Evolutionary conservation across 768 basidiomycete species (phyloP).

Genomic region (Coprinopsis cinerea): DNA sequence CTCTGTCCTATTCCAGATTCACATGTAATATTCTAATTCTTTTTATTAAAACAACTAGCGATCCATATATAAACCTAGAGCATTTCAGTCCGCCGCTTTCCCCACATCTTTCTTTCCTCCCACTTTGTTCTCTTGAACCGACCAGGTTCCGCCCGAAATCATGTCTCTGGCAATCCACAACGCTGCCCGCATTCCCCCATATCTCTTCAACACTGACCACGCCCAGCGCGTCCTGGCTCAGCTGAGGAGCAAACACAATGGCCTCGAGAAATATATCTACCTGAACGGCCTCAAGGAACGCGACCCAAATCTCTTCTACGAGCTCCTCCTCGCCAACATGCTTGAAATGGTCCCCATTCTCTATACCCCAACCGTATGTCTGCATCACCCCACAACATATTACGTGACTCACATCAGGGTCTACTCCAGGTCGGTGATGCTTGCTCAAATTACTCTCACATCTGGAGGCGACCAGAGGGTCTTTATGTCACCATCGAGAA

Average conservation of each 20-base stretch:
- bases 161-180: conserved; percentile 18
- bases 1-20: conserved; percentile 20
- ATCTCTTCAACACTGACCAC: conserved; percentile 45
- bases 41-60: conserved; percentile 17
- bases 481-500: conserved; percentile 59
- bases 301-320: conserved; percentile 62
- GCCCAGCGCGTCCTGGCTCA: conserved; percentile 50
- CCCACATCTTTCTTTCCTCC: conserved; percentile 4
- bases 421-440: conserved; percentile 57
- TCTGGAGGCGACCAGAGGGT: conserved; percentile 60
- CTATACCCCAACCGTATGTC: conserved; percentile 67
- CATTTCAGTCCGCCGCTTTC: conserved; percentile 20
- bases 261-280: conserved; percentile 68
- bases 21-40: conserved; percentile 24
- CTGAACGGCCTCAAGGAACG: conserved; percentile 58
- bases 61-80: conserved; percentile 16
- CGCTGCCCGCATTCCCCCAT: conserved; percentile 37
- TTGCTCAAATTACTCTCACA: conserved; percentile 64
- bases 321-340: conserved; percentile 55
- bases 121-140: no score
- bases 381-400: conserved; percentile 27
- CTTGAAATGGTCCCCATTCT: conserved; percentile 63
- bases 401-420: conserved; percentile 7
- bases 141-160: conserved; percentile 13
- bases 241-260: conserved; percentile 47